Conservation (phyloP, 2,329 filamentous ascomycete species). For the Clarireedia homoeocarpa region DNA sequence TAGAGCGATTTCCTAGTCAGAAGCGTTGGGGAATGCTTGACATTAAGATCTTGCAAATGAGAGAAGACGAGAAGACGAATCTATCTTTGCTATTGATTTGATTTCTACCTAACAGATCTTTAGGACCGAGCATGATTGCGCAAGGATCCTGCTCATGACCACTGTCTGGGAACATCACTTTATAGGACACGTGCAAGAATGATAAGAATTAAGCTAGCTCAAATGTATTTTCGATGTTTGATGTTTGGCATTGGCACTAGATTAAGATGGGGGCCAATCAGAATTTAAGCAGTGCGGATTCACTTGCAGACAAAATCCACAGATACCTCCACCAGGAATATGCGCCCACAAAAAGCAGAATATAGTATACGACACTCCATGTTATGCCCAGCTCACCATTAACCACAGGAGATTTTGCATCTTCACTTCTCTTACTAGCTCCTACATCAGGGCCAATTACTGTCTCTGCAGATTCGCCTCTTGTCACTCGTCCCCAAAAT, state of each 20-base stretch:
- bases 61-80: background rate
- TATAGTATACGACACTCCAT: slow-evolving; percentile 77
- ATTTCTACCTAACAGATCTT: background rate
- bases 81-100: background rate
- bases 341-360: slow-evolving; percentile 64
- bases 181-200: no score
- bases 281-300: slow-evolving; percentile 37
- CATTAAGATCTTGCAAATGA: background rate
- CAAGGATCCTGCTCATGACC: no score
- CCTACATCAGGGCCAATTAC: slow-evolving; percentile 21
- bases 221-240: no score
- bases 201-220: no score
- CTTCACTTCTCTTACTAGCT: slow-evolving; percentile 34
- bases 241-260: background rate
- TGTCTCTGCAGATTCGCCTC: slow-evolving; percentile 13
- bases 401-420: slow-evolving; percentile 16
- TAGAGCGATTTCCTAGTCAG: background rate
- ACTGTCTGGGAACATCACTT: no score
- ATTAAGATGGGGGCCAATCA: background rate
- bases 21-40: background rate
- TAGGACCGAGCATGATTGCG: no score
- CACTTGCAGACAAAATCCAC: slow-evolving; percentile 63
- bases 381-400: slow-evolving; percentile 33
- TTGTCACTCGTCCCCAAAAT: slow-evolving; percentile 67
- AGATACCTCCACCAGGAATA: slow-evolving; percentile 62